These are phyloP conservation scores for Aspergillus novoparasiticus DNA, from an alignment of 2,329 filamentous ascomycete genomes.

Conservation along the genomic window DNA sequence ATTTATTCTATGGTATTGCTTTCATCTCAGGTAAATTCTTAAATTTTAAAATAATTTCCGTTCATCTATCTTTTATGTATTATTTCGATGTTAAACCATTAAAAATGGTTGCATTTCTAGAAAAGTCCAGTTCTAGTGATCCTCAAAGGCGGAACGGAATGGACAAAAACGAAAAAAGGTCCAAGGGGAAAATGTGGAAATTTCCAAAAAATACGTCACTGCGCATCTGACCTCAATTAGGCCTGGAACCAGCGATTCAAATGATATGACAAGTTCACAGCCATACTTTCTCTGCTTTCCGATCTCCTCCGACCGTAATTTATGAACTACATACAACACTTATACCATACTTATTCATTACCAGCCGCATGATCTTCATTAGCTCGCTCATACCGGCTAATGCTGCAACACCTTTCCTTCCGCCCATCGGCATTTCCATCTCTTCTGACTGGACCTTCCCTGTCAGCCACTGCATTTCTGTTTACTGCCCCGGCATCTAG, in stretches of 20 bases:
- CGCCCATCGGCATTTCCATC: background rate
- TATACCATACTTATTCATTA: background rate
- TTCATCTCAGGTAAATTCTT: background rate
- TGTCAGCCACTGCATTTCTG: background rate
- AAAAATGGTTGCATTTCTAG: background rate
- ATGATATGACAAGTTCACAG: background rate
- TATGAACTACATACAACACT: background rate
- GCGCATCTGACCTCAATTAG: background rate
- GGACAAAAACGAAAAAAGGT: background rate
- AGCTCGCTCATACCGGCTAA: background rate
- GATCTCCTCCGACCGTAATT: background rate
- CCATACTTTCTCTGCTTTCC: background rate
- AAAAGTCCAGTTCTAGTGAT: background rate
- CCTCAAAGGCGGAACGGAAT: background rate
- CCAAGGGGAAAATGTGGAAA: background rate
- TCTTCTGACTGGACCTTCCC: background rate
- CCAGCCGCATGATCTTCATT: background rate
- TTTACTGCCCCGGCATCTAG: conserved; percentile 2
- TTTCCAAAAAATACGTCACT: conserved; percentile 4
- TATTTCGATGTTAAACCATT: background rate
- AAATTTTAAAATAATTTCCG: background rate
- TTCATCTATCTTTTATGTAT: background rate
- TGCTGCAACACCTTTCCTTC: background rate
- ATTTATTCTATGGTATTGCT: background rate
- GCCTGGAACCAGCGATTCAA: background rate